A percentile compares a stretch with the other conserved stretches of the same genome.
phyloP scores from a whole-genome alignment of 768 basidiomycete species.

The Gymnopilus junonius region DNA sequence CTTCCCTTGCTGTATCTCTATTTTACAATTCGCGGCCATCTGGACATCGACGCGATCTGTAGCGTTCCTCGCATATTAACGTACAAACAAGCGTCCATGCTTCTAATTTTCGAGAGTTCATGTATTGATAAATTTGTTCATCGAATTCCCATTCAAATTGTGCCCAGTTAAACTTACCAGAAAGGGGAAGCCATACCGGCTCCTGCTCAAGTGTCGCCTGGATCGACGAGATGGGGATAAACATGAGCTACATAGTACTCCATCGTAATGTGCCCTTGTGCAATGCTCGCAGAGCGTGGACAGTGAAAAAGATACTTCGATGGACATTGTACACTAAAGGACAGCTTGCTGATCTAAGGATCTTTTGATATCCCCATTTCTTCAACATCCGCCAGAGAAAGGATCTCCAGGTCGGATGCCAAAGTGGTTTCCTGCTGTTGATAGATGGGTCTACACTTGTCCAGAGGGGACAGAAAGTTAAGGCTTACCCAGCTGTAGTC shows the following conservation, averaged over 20 bases:
- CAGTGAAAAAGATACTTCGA: not conserved
- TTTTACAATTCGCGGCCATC: constrained; percentile 18
- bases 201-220: no score
- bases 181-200: no score
- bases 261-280: no score
- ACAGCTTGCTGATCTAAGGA: not conserved
- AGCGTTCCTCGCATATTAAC: constrained; percentile 7
- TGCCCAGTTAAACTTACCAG: no score
- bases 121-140: not conserved
- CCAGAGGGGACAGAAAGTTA: not conserved
- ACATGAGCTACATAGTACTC: no score
- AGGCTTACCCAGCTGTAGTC: constrained; percentile 27
- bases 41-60: constrained; percentile 26
- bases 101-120: not conserved
- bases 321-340: not conserved
- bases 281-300: not conserved
- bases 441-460: not conserved
- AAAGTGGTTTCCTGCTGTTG: constrained; percentile 15
- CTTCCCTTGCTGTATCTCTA: constrained; percentile 19
- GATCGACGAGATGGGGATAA: no score
- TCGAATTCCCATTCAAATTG: not conserved
- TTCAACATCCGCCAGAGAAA: not conserved
- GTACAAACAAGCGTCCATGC: not conserved
- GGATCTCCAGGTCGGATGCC: constrained; percentile 14
- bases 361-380: not conserved